These are phyloP conservation scores for Elongisporangium undulatum DNA, from an alignment of 352 stramenopile species.

Conservation along the genomic window DNA sequence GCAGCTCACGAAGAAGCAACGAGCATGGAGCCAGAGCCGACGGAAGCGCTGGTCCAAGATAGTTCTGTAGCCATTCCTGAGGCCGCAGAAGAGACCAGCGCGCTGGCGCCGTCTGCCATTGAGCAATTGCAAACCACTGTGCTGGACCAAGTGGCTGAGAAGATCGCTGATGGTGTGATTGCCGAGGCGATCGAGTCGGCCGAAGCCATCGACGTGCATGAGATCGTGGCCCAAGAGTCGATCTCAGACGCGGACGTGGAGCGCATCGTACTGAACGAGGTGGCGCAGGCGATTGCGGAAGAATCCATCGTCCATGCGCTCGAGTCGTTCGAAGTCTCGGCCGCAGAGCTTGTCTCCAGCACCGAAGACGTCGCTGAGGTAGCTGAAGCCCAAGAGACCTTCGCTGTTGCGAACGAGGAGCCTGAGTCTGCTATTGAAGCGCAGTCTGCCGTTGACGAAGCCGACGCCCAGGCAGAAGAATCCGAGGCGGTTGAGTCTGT, in stretches of 20 bases:
- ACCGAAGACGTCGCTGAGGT: not conserved
- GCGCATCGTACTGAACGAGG: not conserved
- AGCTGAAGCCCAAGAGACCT: not conserved
- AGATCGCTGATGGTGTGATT: not conserved
- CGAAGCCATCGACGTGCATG: not conserved
- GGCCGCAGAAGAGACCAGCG: not conserved
- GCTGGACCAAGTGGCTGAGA: not conserved
- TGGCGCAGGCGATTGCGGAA: not conserved
- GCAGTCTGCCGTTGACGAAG: too few relatives aligned
- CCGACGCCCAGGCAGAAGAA: not conserved
- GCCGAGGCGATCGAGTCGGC: not conserved
- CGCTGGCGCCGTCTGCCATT: not conserved
- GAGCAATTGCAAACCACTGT: not conserved
- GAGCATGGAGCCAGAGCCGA: not conserved
- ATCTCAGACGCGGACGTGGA: not conserved
- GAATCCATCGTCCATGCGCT: not conserved
- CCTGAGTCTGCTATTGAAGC: not conserved
- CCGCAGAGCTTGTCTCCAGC: not conserved
- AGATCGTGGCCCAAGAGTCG: not conserved
- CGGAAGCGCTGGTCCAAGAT: not conserved
- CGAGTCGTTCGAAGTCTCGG: not conserved
- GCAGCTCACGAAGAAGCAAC: not conserved
- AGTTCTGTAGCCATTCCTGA: not conserved
- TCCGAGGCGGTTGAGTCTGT: not conserved
- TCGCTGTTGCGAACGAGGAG: not conserved